A percentile compares a stretch with the other conserved stretches of the same genome.
Conservation (phyloP, 1,284 basidiomycete species). For the Apiotrichum brassicae region DNA sequence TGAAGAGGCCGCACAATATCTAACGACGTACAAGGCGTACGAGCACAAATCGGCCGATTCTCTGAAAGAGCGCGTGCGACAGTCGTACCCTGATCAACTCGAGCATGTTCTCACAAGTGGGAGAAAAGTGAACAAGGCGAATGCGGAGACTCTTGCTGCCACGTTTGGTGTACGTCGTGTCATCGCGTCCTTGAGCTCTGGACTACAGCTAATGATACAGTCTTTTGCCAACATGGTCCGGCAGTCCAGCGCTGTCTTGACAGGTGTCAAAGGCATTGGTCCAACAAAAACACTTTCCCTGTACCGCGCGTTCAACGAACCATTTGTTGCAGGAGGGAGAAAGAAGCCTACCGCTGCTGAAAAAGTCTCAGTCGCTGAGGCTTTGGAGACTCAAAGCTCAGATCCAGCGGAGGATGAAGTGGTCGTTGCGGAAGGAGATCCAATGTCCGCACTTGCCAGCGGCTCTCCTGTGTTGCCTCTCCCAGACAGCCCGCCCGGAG, state of each 20-base stretch:
- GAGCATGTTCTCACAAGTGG: conserved; percentile 83
- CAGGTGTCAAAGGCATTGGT: conserved; percentile 85
- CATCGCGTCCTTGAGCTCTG: neutral
- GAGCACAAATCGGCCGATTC: conserved; percentile 89
- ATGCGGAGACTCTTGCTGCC: conserved; percentile 85
- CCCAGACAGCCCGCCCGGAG: too few species aligned
- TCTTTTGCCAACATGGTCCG: conserved; percentile 73
- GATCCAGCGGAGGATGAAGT: too few species aligned
- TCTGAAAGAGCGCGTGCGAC: conserved; percentile 88
- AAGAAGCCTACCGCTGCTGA: too few species aligned
- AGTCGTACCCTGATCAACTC: conserved; percentile 75
- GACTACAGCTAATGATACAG: conserved; percentile 34
- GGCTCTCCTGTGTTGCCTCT: too few species aligned
- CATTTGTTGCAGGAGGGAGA: conserved; percentile 46
- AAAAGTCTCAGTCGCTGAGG: too few species aligned
- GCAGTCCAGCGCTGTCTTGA: conserved; percentile 66
- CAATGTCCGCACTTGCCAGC: too few species aligned
- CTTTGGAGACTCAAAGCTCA: neutral
- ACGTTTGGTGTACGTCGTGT: conserved; percentile 77
- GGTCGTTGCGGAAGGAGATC: too few species aligned
- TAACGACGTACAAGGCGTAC: conserved; percentile 85
- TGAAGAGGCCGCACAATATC: conserved; percentile 88
- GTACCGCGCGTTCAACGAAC: conserved; percentile 51
- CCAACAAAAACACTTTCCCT: conserved; percentile 78
- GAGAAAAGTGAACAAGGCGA: conserved; percentile 93